These are phyloP conservation scores for Leishmania tarentolae DNA, from an alignment of 208 protist genomes.

Conservation along the genomic window DNA sequence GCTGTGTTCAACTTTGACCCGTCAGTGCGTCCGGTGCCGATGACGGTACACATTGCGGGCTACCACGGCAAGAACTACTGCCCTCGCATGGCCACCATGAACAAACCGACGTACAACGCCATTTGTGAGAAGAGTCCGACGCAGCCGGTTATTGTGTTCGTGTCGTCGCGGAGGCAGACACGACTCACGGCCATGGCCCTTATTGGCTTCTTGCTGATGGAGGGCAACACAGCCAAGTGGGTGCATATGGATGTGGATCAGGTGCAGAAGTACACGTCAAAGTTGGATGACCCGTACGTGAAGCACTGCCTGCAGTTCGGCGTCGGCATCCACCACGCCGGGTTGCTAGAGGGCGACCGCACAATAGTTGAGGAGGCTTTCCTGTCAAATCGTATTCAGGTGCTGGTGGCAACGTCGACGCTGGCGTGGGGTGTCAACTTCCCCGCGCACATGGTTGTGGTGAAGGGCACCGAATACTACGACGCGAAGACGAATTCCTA, in stretches of 20 bases:
- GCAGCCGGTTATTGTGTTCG: constrained; percentile 99
- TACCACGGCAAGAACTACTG: constrained; percentile 98
- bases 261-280: constrained; percentile 67
- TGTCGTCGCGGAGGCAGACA: constrained; percentile 98
- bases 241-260: constrained; percentile 91
- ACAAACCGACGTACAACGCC: constrained; percentile 98
- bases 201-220: constrained; percentile 93
- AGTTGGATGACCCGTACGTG: constrained; percentile 89
- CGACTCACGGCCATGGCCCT: constrained; percentile 98
- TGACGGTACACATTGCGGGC: constrained; percentile 96
- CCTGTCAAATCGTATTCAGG: constrained; percentile 92
- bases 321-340: constrained; percentile 99
- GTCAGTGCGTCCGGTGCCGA: constrained; percentile 97
- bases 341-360: constrained; percentile 88
- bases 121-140: constrained; percentile 94
- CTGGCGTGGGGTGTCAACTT: constrained; percentile 99
- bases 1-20: constrained; percentile 99
- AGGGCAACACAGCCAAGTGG: constrained; percentile 95
- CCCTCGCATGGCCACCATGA: constrained; percentile 99
- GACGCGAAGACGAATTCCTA: constrained; percentile 97
- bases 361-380: constrained; percentile 96
- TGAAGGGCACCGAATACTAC: constrained; percentile 99
- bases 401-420: constrained; percentile 99
- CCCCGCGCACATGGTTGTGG: constrained; percentile 99
- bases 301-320: constrained; percentile 98